A percentile compares a stretch with the other conserved stretches of the same genome.
Conservation (phyloP, 331 rosid species). For the Acacia concinna region DNA sequence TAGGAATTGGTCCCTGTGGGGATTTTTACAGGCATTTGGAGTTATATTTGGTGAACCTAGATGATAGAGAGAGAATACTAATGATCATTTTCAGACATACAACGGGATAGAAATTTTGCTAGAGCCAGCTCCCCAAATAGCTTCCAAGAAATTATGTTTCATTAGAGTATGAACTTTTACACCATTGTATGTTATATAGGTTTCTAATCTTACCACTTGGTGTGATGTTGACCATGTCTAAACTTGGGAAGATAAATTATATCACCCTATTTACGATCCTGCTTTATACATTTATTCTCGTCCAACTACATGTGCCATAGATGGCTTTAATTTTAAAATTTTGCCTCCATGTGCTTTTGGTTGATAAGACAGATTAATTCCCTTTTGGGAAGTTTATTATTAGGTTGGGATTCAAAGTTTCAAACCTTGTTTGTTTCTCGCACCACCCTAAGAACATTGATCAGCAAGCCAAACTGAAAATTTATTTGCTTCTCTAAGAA, state of each 20-base stretch:
- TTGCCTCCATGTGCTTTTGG: neutral
- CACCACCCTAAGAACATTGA: no score
- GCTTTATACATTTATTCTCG: neutral
- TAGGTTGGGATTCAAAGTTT: no score
- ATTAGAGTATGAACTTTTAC: neutral
- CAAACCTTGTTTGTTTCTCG: no score
- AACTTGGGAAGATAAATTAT: neutral
- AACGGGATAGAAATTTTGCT: constrained; percentile 26
- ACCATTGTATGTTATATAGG: neutral
- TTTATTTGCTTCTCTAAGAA: neutral
- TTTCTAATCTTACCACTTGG: neutral
- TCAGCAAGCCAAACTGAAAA: neutral
- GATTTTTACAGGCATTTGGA: constrained; percentile 14
- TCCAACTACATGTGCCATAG: neutral
- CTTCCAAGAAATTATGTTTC: neutral
- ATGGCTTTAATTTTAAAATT: no score
- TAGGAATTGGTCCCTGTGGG: constrained; percentile 25
- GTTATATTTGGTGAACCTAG: constrained; percentile 18
- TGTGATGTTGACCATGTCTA: neutral
- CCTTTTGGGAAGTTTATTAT: neutral
- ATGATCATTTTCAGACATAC: neutral
- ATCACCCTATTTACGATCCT: neutral
- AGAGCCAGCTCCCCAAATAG: neutral
- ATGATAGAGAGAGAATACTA: neutral
- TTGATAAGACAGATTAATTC: neutral